phyloP scores from a whole-genome alignment of 169 alveolate genomes.

The Plasmodium reichenowi region DNA sequence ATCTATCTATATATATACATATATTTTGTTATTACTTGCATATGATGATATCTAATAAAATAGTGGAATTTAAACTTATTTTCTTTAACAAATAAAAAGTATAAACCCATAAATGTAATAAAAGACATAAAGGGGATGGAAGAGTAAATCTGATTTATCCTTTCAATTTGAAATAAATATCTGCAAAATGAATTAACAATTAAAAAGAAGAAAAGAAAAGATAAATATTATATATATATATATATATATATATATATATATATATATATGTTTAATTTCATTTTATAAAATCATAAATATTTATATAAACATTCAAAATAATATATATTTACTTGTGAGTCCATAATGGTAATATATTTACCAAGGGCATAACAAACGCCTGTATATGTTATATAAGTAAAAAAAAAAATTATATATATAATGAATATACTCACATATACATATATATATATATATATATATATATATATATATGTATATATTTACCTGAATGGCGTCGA shows the following conservation, averaged over 20 bases:
- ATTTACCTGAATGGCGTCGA: constrained; percentile 67
- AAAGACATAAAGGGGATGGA: constrained; percentile 72
- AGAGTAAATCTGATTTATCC: constrained; percentile 39
- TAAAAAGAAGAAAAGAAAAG: not conserved
- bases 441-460: not conserved
- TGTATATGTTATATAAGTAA: constrained; percentile 12
- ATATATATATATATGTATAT: not conserved
- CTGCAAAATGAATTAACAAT: not conserved
- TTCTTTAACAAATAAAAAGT: constrained; percentile 66
- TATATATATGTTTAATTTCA: not conserved
- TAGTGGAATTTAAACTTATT: constrained; percentile 70
- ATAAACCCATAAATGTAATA: constrained; percentile 68
- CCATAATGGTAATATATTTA: constrained; percentile 46
- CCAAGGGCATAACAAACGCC: constrained; percentile 70
- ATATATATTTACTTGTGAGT: constrained; percentile 56
- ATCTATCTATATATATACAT: not conserved
- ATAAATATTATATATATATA: not conserved
- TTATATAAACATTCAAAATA: constrained; percentile 9
- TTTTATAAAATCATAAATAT: not conserved
- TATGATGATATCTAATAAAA: constrained; percentile 61
- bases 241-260: too few species aligned
- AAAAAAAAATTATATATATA: not conserved
- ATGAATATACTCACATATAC: not conserved
- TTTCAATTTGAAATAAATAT: constrained; percentile 51
- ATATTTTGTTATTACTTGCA: constrained; percentile 39